Evolutionary conservation across 148 eudicot species (phyloP).

Genomic region (Rhododendron williamsianum): DNA sequence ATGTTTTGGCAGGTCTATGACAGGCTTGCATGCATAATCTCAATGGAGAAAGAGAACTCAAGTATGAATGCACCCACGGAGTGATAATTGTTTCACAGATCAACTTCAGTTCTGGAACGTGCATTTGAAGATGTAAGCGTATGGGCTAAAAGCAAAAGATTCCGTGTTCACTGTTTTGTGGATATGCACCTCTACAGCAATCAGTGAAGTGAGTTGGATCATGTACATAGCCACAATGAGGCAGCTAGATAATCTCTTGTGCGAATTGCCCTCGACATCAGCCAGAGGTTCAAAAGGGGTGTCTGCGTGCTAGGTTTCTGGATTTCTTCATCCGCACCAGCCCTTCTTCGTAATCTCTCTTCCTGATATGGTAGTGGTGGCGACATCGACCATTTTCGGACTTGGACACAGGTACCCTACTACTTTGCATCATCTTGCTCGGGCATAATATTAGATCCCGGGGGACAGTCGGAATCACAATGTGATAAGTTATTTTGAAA

Average conservation of each 20-base stretch:
- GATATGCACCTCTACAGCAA: neutral
- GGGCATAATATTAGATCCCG: neutral
- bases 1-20: conserved; percentile 50
- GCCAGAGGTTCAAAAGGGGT: neutral
- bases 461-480: neutral
- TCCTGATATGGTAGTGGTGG: neutral
- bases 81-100: neutral
- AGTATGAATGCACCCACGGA: conserved; percentile 22
- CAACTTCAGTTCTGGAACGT: neutral
- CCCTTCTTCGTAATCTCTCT: neutral
- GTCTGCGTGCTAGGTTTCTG: neutral
- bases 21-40: conserved; percentile 55
- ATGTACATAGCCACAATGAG: neutral
- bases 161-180: neutral
- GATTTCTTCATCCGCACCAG: neutral
- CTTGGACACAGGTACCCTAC: neutral
- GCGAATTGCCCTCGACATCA: neutral
- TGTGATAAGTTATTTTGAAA: neutral
- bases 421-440: neutral
- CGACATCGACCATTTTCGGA: neutral
- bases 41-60: conserved; percentile 70
- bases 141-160: neutral
- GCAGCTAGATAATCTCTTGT: neutral
- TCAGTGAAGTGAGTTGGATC: neutral
- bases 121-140: neutral